Conservation (phyloP, 768 basidiomycete species). For the Suillus subluteus region DNA sequence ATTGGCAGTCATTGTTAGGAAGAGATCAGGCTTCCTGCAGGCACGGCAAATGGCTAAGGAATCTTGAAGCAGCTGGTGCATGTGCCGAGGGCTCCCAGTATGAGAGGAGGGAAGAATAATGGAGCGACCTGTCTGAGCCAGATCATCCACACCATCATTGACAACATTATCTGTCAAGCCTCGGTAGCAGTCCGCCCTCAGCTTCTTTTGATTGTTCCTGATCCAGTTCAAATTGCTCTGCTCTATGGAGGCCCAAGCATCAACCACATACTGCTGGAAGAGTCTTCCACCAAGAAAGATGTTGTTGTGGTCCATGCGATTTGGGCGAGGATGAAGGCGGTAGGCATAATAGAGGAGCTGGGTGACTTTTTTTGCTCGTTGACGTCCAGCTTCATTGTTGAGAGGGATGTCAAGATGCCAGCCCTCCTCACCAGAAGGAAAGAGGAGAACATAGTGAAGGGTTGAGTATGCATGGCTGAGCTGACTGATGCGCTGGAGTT, state of each 20-base stretch:
- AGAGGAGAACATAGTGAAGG: too few species aligned
- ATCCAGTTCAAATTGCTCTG: slow-evolving; percentile 41
- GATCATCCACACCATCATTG: slow-evolving; percentile 27
- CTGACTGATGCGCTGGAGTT: too few species aligned
- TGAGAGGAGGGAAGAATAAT: slow-evolving; percentile 47
- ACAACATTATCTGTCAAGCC: slow-evolving; percentile 36
- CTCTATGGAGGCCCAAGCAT: slow-evolving; percentile 56
- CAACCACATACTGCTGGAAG: slow-evolving; percentile 48
- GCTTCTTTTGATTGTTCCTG: slow-evolving; percentile 33
- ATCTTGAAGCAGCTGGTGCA: slow-evolving; percentile 49
- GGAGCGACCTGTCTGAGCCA: slow-evolving; percentile 35
- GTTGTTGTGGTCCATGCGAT: slow-evolving; percentile 20
- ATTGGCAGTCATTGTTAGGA: slow-evolving; percentile 58
- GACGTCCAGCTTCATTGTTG: too few species aligned
- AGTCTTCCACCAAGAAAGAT: slow-evolving; percentile 43
- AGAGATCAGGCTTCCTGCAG: slow-evolving; percentile 45
- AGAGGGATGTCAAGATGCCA: too few species aligned
- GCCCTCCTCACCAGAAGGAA: too few species aligned
- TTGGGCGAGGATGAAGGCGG: slow-evolving; percentile 27
- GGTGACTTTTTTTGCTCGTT: too few species aligned
- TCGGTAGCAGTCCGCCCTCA: slow-evolving; percentile 39
- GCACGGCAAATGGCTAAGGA: slow-evolving; percentile 46
- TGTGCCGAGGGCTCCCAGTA: slow-evolving; percentile 44
- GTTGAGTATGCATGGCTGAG: too few species aligned
- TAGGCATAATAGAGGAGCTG: too few species aligned